Base-by-base conservation (phyloP, 2,329 filamentous ascomycete species). In the Cladosporium austrohemisphaericum region DNA sequence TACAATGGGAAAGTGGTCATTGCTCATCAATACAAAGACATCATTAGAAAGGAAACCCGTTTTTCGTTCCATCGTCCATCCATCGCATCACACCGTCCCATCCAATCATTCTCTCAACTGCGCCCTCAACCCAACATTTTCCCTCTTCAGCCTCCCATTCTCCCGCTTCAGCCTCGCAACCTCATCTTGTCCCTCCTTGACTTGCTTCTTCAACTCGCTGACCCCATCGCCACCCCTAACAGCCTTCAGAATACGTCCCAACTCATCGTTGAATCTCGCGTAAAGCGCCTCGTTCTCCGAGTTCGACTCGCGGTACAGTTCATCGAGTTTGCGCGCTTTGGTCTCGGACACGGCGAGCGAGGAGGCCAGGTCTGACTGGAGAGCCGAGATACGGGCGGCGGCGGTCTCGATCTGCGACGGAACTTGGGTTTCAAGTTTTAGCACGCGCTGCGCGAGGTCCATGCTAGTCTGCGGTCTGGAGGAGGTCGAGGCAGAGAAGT, bases 241-340 rank as follows among this genome's bases (percentile, higher is more conserved):
- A 32, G 85, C 87, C 65, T 82, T 85, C 35, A 90, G 76, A 52
- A 96, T 87, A 72, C 86, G 89, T 59, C 81, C 85, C 40, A 97
- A 72, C 70, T 96, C 92, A n/a, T 83, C 80, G 61, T 96, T 95
- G 74, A 96, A 95, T 53, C 84, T 85, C 57, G 92, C 86, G 67
- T 96, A 96, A 49, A 97, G 75, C 23, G 92, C 80, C 70, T 96
- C 91, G 60, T 96, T 97, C 73, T 97, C 92, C 0, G 88, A 87
- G 59, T 84, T 89, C 13, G 84, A 81, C 63, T 95, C 89, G 56
- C 88, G 86, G 71, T 94, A 95, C 44, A 95, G 73, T 68, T 94
- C 87, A 65, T 96, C 91, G 46, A 96, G 81, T 32, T 86, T 85
- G 59, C 84, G 86, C 52, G 85, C 84, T 60, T 93, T 91, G 52